phyloP scores from a whole-genome alignment of 148 eudicot genomes.

The Rhododendron henanense region DNA sequence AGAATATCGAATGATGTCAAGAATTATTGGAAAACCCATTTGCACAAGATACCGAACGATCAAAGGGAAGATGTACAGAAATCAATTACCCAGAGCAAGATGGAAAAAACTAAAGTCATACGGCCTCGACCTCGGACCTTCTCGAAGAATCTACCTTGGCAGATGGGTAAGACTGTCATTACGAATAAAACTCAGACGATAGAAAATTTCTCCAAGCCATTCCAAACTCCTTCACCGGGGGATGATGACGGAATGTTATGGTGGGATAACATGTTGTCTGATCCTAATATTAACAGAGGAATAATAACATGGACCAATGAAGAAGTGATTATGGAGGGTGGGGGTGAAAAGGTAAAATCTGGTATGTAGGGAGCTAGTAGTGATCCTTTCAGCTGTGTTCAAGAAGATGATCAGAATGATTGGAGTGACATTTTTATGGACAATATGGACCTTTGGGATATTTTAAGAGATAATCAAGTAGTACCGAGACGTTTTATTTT shows the following conservation, averaged over 20 bases:
- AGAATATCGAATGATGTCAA: conserved; percentile 11
- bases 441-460: neutral
- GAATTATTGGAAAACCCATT: conserved; percentile 9
- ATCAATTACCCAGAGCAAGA: too few species aligned
- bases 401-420: neutral
- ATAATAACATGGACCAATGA: neutral
- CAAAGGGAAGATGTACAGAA: neutral
- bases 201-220: neutral
- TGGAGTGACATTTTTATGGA: neutral
- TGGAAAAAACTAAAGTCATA: too few species aligned
- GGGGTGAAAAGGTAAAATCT: neutral
- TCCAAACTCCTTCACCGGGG: too few species aligned
- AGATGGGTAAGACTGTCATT: too few species aligned
- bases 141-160: too few species aligned
- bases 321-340: neutral
- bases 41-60: neutral
- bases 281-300: neutral
- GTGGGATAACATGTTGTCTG: neutral
- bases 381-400: neutral
- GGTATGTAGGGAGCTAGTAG: too few species aligned
- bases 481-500: neutral
- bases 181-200: too few species aligned
- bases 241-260: neutral
- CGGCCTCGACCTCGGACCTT: too few species aligned
- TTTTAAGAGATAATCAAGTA: neutral